Conservation (phyloP, 192 early-diverging fungal species). For the Oehlia diaphana region DNA sequence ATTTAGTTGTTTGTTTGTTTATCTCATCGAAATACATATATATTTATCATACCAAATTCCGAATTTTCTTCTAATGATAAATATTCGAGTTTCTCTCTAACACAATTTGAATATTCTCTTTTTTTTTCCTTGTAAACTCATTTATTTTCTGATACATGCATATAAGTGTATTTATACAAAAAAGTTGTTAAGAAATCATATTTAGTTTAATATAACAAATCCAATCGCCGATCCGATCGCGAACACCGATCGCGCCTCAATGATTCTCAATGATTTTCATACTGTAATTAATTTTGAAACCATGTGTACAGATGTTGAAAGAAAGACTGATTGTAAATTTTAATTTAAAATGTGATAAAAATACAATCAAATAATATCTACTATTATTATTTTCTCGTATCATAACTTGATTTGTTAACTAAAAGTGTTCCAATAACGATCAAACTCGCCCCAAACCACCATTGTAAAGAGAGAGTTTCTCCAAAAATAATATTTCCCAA, state of each 20-base stretch:
- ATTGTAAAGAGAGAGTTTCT: slow-evolving; percentile 69
- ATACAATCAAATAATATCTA: neutral
- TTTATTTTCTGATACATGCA: too few species aligned
- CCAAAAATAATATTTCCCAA: slow-evolving; percentile 73
- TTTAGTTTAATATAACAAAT: too few species aligned
- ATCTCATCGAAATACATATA: too few species aligned
- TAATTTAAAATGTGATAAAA: too few species aligned
- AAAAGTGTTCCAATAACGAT: slow-evolving; percentile 67
- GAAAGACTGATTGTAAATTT: too few species aligned
- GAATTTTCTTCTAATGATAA: neutral
- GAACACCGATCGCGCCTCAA: too few species aligned
- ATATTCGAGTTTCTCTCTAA: neutral
- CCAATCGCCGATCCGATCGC: too few species aligned
- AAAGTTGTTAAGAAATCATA: too few species aligned
- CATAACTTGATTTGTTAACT: neutral
- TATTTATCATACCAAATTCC: neutral
- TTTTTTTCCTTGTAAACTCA: neutral
- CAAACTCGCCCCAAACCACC: slow-evolving; percentile 84
- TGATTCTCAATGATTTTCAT: too few species aligned
- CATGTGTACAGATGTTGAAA: neutral
- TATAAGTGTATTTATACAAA: too few species aligned
- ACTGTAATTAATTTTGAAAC: too few species aligned
- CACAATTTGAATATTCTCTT: neutral
- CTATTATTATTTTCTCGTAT: neutral
- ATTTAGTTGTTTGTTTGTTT: too few species aligned